phyloP scores from a whole-genome alignment of 2,329 filamentous ascomycete species.

The Phialophora tarda region DNA sequence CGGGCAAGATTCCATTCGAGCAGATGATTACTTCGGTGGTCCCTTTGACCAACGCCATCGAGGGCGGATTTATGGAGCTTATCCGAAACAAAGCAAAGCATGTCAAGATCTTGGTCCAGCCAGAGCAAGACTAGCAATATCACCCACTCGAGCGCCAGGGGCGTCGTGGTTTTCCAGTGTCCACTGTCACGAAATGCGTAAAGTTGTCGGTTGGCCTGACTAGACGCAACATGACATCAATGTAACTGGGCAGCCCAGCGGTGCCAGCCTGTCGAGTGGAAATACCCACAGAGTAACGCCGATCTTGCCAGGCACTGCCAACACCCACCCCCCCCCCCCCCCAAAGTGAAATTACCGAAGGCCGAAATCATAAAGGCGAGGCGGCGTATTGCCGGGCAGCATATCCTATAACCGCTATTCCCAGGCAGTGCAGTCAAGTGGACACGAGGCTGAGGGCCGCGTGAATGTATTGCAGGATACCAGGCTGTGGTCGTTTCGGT shows the following conservation, averaged over 20 bases:
- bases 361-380: slow-evolving; percentile 19
- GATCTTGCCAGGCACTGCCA: slow-evolving; percentile 11
- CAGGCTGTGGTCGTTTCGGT: neutral
- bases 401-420: slow-evolving; percentile 13
- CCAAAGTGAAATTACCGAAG: slow-evolving; percentile 9
- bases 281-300: no score
- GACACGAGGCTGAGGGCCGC: slow-evolving; percentile 3
- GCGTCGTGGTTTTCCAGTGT: no score
- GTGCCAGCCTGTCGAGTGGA: no score
- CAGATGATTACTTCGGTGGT: slow-evolving; percentile 67
- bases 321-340: neutral
- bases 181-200: no score
- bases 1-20: slow-evolving; percentile 39
- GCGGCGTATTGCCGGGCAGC: slow-evolving; percentile 8
- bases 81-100: slow-evolving; percentile 65
- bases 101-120: slow-evolving; percentile 64
- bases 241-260: no score
- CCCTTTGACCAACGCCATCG: slow-evolving; percentile 60
- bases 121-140: neutral
- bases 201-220: no score
- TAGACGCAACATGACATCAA: no score
- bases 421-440: neutral
- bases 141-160: no score
- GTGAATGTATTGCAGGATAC: neutral
- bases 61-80: slow-evolving; percentile 62